Evolutionary conservation across 2,329 filamentous ascomycete genomes (phyloP).

Genomic region (Epichloe festucae): DNA sequence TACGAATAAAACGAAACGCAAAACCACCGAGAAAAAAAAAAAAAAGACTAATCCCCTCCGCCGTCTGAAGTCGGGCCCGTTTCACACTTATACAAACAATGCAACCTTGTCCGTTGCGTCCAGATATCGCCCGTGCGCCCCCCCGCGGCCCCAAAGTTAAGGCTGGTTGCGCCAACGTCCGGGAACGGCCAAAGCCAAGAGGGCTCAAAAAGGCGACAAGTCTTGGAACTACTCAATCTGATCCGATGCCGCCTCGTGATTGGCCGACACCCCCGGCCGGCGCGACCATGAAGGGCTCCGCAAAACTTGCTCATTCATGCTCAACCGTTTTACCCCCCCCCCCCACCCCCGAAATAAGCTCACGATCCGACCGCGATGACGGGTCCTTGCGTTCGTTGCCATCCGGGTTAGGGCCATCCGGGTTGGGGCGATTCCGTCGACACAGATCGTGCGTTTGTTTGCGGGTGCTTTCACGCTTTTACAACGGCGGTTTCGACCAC

Average conservation of each 20-base stretch:
- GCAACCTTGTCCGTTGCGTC: too few relatives aligned
- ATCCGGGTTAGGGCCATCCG: too few relatives aligned
- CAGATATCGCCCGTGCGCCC: too few relatives aligned
- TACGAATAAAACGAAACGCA: too few relatives aligned
- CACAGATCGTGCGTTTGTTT: too few relatives aligned
- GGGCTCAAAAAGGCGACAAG: background rate
- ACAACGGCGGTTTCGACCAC: too few relatives aligned
- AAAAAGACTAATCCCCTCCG: background rate
- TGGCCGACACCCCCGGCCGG: background rate
- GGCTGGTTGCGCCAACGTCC: background rate
- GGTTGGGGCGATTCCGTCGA: too few relatives aligned
- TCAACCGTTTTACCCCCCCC: slow-evolving; percentile 9
- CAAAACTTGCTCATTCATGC: slow-evolving; percentile 27
- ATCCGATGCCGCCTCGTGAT: background rate
- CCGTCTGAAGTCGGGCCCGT: background rate
- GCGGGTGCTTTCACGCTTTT: too few relatives aligned
- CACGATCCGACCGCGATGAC: background rate
- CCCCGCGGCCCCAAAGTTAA: too few relatives aligned
- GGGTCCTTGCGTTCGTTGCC: background rate
- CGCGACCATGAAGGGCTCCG: slow-evolving; percentile 3
- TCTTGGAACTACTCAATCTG: background rate
- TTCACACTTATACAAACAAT: background rate
- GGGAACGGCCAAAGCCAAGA: background rate
- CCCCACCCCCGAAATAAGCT: background rate
- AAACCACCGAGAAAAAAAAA: background rate